Percentiles rank a stretch among this genome's conserved stretches.
These are phyloP conservation scores for Albophoma yamanashiensis DNA, from an alignment of 2,329 filamentous ascomycete genomes.

Conservation along the genomic window DNA sequence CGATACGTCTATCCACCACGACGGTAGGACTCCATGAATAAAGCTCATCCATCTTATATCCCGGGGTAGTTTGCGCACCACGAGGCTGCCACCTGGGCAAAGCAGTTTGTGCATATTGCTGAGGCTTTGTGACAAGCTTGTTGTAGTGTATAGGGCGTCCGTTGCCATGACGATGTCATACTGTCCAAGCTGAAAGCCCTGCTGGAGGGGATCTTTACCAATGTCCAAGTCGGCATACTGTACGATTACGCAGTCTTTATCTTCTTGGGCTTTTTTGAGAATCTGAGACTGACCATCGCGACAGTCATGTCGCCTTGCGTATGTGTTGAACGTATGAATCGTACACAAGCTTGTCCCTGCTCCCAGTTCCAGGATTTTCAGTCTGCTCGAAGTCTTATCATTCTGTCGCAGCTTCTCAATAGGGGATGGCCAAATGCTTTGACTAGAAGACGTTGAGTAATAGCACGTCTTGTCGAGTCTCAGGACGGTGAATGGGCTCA, in stretches of 20 bases:
- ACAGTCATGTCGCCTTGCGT: neutral
- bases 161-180: neutral
- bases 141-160: neutral
- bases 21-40: neutral
- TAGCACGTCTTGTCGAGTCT: neutral
- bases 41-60: neutral
- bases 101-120: neutral
- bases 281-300: neutral
- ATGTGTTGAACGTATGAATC: neutral
- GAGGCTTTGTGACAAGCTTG: neutral
- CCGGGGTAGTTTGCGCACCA: neutral
- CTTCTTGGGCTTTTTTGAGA: neutral
- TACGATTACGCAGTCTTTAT: neutral
- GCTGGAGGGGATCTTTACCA: neutral
- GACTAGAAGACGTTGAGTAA: neutral
- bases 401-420: neutral
- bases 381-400: neutral
- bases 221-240: neutral
- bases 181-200: neutral
- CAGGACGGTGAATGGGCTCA: neutral
- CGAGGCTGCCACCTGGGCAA: neutral
- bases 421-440: neutral
- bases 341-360: neutral
- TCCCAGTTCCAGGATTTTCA: neutral
- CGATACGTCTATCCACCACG: neutral